Evolutionary conservation across 352 stramenopile genomes (phyloP).

Genomic region (Phytophthora sp.): DNA sequence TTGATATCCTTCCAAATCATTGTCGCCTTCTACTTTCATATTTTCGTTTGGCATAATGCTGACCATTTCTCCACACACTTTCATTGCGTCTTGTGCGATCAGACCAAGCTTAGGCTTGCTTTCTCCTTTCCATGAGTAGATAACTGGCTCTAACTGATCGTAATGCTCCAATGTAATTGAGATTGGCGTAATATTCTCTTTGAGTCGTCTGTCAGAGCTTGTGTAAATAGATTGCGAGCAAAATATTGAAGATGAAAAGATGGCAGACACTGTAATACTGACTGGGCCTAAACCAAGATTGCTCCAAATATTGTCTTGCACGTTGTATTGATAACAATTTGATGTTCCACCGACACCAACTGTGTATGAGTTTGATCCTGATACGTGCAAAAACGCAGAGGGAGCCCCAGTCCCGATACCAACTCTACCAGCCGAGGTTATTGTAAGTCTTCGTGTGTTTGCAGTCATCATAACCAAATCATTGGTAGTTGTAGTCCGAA

Average conservation of each 20-base stretch:
- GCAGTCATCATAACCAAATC: constrained; percentile 21
- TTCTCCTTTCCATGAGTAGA: not conserved
- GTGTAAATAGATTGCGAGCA: not conserved
- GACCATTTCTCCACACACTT: no score
- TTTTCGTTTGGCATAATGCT: no score
- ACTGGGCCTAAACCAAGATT: no score
- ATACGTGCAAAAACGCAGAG: not conserved
- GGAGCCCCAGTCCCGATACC: constrained; percentile 10
- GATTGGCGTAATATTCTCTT: no score
- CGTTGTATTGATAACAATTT: no score
- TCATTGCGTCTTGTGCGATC: no score
- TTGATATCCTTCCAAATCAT: no score
- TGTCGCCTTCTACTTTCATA: no score
- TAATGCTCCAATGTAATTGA: not conserved
- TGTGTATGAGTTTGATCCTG: not conserved
- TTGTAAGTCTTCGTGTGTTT: constrained; percentile 20
- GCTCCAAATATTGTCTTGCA: no score
- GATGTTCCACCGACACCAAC: not conserved
- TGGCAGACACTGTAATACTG: not conserved
- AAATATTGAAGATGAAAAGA: not conserved
- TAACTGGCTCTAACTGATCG: not conserved
- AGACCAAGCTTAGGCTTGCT: no score
- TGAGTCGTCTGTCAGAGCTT: no score
- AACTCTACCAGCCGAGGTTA: constrained; percentile 19
- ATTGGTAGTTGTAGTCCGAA: constrained; percentile 12